These are phyloP conservation scores for Syzygium grande DNA, from an alignment of 345 rosid genomes.

Conservation along the genomic window DNA sequence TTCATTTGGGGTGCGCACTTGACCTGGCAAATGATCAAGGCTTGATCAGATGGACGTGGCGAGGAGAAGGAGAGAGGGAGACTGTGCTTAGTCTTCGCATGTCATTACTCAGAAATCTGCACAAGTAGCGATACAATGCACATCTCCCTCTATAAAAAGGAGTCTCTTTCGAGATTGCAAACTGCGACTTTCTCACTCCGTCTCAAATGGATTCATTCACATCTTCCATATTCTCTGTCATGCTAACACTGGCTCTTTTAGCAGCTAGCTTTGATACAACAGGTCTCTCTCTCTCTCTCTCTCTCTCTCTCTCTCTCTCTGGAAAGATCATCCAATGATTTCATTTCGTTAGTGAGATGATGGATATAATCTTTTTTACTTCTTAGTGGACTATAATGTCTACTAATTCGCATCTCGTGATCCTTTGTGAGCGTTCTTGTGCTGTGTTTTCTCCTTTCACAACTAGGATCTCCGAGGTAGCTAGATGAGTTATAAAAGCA, in stretches of 20 bases:
- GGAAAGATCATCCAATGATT: neutral
- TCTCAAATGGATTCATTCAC: neutral
- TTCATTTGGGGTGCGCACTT: too few species aligned
- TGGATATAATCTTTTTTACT: neutral
- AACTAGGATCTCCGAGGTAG: neutral
- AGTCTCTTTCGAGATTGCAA: neutral
- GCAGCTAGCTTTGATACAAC: constrained; percentile 6
- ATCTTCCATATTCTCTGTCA: neutral
- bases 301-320: neutral
- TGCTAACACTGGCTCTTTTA: constrained; percentile 1
- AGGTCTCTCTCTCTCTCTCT: neutral
- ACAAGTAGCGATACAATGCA: neutral
- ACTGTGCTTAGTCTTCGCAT: neutral
- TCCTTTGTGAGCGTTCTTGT: neutral
- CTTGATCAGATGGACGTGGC: too few species aligned
- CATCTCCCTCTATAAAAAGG: neutral
- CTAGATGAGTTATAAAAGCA: neutral
- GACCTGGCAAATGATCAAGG: too few species aligned
- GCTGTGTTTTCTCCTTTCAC: neutral
- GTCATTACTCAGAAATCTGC: neutral
- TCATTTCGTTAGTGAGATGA: neutral
- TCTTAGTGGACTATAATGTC: neutral
- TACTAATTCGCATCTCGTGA: neutral
- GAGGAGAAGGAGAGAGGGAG: neutral
- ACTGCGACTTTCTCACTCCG: neutral